Base-by-base conservation (phyloP, 202 grass and related monocot genomes). In the Carex sylvatica region DNA sequence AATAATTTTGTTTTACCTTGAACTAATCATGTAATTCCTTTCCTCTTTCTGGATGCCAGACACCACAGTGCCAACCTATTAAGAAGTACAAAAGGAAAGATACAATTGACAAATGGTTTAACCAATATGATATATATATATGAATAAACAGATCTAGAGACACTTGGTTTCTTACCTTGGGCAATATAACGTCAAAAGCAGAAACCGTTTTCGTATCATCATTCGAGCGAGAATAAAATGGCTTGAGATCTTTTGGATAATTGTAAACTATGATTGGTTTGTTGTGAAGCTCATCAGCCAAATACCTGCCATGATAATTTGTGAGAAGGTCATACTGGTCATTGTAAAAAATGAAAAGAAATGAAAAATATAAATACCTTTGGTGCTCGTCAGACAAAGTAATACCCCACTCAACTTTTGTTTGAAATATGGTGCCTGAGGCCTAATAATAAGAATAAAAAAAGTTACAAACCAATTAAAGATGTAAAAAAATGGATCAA, bases 21-120 rank as follows among this genome's bases (percentile, higher is more conserved):
- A 78, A 61, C 46, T 79, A 63, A 91, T 84, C n/a, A 69, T 87
- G 85, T 87, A 78, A 60, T 83, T 85, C 54, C 92, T 86, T 58
- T 94, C 92, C 83, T 94, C 92, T 61, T 89, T 94, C 61, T 91
- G 92, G 77, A 81, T 87, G 65, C 92, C 92, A 79, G 75, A 83
- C 40, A 85, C 74, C 44, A 94, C 35, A 73, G 80, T 74, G 30
- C 92, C 92, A 82, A 82, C 85, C 92, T 91, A 82, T 40, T 36
- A 22, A 47, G 63, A 69, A 72, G 19, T 56, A 54, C 53, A 44
- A 62, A 69, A 53, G 9, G 35, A 44, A 56, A 70, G 24, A 42
- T 8, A 33, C 15, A n/a, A 40, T 10, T 77, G 49, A 77, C 24
- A 31, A 56, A 77, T 55, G 38, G 31, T 42, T 22, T 0, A 76